These are phyloP conservation scores for Amaranthus tricolor DNA, from an alignment of 179 eudicot genomes.

Conservation along the genomic window DNA sequence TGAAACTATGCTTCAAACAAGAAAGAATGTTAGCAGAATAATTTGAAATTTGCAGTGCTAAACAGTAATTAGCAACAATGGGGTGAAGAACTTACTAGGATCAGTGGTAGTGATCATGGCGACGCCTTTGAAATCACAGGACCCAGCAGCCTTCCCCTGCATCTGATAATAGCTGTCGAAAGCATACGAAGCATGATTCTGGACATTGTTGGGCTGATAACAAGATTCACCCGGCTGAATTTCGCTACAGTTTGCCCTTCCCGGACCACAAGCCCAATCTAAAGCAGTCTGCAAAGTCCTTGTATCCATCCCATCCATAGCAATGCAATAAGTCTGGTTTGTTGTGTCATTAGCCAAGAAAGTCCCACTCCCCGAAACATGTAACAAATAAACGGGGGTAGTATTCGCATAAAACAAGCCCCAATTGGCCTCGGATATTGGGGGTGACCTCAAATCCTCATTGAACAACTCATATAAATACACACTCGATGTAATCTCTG, in stretches of 20 bases:
- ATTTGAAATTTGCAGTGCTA: background rate
- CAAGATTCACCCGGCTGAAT: constrained; percentile 87
- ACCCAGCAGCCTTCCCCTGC: constrained; percentile 53
- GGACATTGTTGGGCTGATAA: constrained; percentile 73
- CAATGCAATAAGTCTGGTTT: constrained; percentile 75
- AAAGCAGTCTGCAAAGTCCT: constrained; percentile 73
- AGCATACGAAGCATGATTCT: constrained; percentile 84
- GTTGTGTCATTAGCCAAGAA: constrained; percentile 93
- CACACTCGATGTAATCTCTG: constrained; percentile 70
- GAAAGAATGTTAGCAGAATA: background rate
- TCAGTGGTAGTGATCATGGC: constrained; percentile 85
- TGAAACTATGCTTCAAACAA: background rate
- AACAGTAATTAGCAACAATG: background rate
- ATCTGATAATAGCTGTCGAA: constrained; percentile 90
- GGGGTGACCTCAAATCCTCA: constrained; percentile 85
- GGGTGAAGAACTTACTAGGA: constrained; percentile 63
- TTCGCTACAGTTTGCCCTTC: constrained; percentile 81
- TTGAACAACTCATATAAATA: constrained; percentile 85
- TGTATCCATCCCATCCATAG: constrained; percentile 56
- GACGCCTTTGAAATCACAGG: constrained; percentile 90
- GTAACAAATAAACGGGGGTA: constrained; percentile 68
- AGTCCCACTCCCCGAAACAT: constrained; percentile 72
- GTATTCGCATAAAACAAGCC: constrained; percentile 77
- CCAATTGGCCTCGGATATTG: constrained; percentile 91
- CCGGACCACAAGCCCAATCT: constrained; percentile 98